Conservation (phyloP, 805 yeast species). For the Teunomyces panamensis region DNA sequence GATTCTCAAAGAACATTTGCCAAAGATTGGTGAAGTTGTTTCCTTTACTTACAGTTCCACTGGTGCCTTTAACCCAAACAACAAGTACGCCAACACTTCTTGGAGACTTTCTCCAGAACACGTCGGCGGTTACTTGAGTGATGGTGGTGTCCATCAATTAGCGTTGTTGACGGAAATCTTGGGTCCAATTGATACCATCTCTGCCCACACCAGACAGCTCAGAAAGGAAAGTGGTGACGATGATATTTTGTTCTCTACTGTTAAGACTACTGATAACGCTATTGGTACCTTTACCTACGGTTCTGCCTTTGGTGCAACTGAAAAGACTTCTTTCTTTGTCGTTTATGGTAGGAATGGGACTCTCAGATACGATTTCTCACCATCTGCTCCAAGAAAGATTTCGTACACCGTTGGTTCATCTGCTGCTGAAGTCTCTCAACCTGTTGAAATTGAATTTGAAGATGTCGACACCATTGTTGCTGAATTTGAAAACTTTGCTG, state of each 20-base stretch:
- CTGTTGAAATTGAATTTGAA: constrained; percentile 37
- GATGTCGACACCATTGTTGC: constrained; percentile 42
- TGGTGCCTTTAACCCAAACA: constrained; percentile 62
- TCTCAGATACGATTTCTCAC: constrained; percentile 62
- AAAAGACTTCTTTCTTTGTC: constrained; percentile 61
- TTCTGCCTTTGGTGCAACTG: constrained; percentile 81
- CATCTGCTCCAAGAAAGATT: constrained; percentile 35
- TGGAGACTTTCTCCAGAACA: constrained; percentile 94
- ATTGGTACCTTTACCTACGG: constrained; percentile 88
- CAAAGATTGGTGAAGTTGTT: constrained; percentile 68
- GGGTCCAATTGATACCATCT: constrained; percentile 68
- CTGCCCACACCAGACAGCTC: constrained; percentile 76
- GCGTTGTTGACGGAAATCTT: constrained; percentile 80
- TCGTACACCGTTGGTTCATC: constrained; percentile 28
- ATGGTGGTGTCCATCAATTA: constrained; percentile 96
- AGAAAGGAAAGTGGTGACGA: constrained; percentile 76
- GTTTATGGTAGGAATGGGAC: constrained; percentile 83
- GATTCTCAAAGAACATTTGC: constrained; percentile 53
- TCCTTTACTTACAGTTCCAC: constrained; percentile 73
- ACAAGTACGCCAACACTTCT: constrained; percentile 62
- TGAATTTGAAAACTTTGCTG: constrained; percentile 50
- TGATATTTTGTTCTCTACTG: constrained; percentile 73
- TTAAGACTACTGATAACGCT: constrained; percentile 56
- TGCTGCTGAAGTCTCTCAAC: constrained; percentile 50
- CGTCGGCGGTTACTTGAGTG: constrained; percentile 88